phyloP scores from a whole-genome alignment of 306 rosid genomes.

The Sesbania bispinosa region DNA sequence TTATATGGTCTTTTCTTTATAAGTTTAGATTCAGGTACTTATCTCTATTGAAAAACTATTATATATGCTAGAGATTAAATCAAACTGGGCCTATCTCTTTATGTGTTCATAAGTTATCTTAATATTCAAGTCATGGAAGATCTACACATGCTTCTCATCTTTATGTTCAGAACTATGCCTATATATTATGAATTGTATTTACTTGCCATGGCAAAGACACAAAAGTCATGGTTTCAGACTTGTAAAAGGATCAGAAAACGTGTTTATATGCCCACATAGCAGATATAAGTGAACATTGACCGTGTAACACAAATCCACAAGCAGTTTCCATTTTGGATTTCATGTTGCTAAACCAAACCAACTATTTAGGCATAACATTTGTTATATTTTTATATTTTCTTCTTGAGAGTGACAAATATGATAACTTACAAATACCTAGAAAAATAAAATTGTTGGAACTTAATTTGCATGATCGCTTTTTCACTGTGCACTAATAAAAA shows the following conservation, averaged over 20 bases:
- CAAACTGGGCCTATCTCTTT: too few species aligned
- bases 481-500: not conserved
- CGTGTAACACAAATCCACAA: not conserved
- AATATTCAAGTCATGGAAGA: conserved; percentile 17
- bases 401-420: not conserved
- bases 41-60: too few species aligned
- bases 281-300: not conserved
- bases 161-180: not conserved
- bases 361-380: not conserved
- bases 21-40: too few species aligned
- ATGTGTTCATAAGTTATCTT: not conserved
- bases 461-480: not conserved
- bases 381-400: conserved; percentile 1
- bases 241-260: not conserved
- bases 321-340: not conserved
- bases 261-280: not conserved
- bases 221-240: not conserved
- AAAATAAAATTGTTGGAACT: not conserved
- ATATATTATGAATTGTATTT: conserved; percentile 2
- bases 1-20: too few species aligned
- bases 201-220: not conserved
- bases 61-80: too few species aligned
- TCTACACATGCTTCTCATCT: not conserved
- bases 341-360: not conserved
- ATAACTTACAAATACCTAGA: not conserved